Conservation (phyloP, 148 eudicot genomes). For the Chenopodium quinoa region DNA sequence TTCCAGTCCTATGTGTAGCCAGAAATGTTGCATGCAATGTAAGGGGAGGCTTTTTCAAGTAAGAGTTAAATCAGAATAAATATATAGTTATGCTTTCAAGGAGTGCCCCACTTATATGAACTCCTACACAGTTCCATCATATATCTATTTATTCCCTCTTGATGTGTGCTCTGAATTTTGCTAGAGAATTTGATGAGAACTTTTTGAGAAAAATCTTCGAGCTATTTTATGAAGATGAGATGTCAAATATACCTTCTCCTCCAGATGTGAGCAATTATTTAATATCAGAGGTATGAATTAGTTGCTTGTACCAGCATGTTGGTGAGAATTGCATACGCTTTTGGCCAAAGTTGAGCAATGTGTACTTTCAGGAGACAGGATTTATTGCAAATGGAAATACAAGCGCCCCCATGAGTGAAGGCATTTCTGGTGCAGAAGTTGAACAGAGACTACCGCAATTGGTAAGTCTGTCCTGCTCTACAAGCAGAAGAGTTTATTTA, state of each 20-base stretch:
- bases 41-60: constrained; percentile 96
- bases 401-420: constrained; percentile 57
- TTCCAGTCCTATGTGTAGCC: constrained; percentile 95
- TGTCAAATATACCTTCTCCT: constrained; percentile 57
- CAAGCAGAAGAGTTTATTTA: not conserved
- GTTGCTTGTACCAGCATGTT: constrained; percentile 9
- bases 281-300: constrained; percentile 66
- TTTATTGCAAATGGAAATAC: constrained; percentile 54
- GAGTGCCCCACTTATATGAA: not conserved
- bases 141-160: not conserved
- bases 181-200: constrained; percentile 87
- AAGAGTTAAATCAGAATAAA: constrained; percentile 22
- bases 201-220: constrained; percentile 56
- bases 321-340: not conserved
- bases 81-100: constrained; percentile 2
- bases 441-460: constrained; percentile 44
- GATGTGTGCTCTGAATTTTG: constrained; percentile 14
- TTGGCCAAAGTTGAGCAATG: constrained; percentile 11
- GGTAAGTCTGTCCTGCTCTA: constrained; percentile 19
- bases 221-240: constrained; percentile 78
- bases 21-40: constrained; percentile 98
- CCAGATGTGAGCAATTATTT: constrained; percentile 94
- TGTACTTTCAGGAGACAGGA: constrained; percentile 59
- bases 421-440: constrained; percentile 77
- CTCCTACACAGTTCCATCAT: not conserved